Base-by-base conservation (phyloP, 768 basidiomycete species). In the Lepiota venenata region DNA sequence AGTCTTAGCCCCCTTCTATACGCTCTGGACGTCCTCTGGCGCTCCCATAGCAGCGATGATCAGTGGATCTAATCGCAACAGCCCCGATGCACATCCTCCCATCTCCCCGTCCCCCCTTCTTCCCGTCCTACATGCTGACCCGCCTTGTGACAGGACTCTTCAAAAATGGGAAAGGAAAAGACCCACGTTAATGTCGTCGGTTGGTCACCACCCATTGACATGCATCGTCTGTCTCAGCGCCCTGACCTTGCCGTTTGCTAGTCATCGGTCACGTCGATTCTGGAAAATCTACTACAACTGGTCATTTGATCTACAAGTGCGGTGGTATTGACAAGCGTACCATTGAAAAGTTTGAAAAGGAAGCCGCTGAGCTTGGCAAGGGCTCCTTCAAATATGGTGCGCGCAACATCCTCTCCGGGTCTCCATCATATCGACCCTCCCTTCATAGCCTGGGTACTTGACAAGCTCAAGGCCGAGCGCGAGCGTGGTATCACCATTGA, bases 401-500 rank as follows among this genome's bases (percentile, higher is more conserved):
- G 88, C 73, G 57, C 52, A 22, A 39, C 47, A 36, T 35, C 46
- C 41, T 37, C 49, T 47, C 46, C 40, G 37, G 45, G 56, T 43
- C 16, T 56, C 59, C 60, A 50, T 51, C 47, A 56, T 53, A 56
- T 55, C 52, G 50, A 64, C 52, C 25, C 25, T 70, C 52, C 60
- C 67, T 66, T 63, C 63, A 56, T 69, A 98, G 93, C 96, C 60
- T 98, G 96, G 96, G 97, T 99, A 63, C 93, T 99, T 68, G 97
- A 99, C 85, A 99, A 98, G 81, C 92, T 98, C 65, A 99, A 98
- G 87, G 97, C 97, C 66, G 97, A 99, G 86, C 96, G 97, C 80
- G 97, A 99, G 85, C 96, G 97, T 87, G 97, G 97, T 87, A 99
- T 99, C 83, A 99, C 96, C 68, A 99, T 99, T 72, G 96, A 99